Conservation (phyloP, 371 early-diverging fungal species). For the Mucor lusitanicus region DNA sequence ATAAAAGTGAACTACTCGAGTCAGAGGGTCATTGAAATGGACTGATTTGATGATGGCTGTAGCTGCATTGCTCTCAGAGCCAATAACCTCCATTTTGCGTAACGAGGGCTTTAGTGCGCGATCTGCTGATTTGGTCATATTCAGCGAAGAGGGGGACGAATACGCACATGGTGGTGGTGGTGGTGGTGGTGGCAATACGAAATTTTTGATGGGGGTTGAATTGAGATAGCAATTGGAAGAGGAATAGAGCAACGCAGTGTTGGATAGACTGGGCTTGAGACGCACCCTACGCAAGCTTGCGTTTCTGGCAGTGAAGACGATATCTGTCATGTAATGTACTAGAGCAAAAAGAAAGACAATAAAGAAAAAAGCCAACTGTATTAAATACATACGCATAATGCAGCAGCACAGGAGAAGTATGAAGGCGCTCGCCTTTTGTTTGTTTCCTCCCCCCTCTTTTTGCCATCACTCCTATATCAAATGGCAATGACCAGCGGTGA, state of each 20-base stretch:
- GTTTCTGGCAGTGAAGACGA: neutral
- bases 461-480: neutral
- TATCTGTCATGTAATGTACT: neutral
- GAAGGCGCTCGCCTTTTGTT: neutral
- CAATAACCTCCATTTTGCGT: neutral
- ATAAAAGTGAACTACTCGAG: constrained; percentile 44
- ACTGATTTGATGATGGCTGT: constrained; percentile 45
- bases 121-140: neutral
- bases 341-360: neutral
- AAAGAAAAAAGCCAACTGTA: neutral
- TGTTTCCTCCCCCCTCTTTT: neutral
- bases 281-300: neutral
- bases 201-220: neutral
- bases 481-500: neutral
- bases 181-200: neutral
- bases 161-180: neutral
- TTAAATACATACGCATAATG: neutral
- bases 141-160: neutral
- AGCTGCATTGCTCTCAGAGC: neutral
- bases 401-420: neutral
- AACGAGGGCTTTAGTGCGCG: neutral
- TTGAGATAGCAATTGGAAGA: neutral
- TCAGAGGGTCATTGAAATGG: constrained; percentile 59
- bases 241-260: neutral
- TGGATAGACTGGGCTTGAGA: neutral